These are phyloP conservation scores for Phytophthora sansomeana DNA, from an alignment of 352 stramenopile species.

Conservation along the genomic window DNA sequence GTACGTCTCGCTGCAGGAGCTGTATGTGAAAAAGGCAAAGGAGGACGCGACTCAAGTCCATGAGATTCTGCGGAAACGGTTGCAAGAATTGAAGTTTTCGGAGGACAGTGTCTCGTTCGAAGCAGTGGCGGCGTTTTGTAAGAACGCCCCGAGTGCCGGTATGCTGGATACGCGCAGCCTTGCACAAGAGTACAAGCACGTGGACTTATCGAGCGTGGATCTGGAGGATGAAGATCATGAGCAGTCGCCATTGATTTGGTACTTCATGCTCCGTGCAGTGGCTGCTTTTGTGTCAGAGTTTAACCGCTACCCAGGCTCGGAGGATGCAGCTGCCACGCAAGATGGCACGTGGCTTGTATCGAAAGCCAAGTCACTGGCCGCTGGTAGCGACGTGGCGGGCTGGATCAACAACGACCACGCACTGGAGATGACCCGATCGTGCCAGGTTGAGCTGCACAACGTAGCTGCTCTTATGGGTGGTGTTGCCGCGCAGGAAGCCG, in stretches of 20 bases:
- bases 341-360: conserved; percentile 73
- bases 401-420: conserved; percentile 83
- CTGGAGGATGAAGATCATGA: conserved; percentile 80
- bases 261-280: conserved; percentile 92
- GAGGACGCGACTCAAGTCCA: conserved; percentile 62
- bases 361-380: conserved; percentile 53
- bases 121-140: conserved; percentile 91
- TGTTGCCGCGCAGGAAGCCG: conserved; percentile 96
- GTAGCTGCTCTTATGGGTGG: conserved; percentile 96
- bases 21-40: conserved; percentile 94
- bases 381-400: conserved; percentile 39
- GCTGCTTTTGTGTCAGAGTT: conserved; percentile 56
- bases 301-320: conserved; percentile 84
- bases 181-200: conserved; percentile 80
- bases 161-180: conserved; percentile 85
- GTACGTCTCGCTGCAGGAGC: conserved; percentile 94
- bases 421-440: conserved; percentile 93
- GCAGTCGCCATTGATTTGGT: conserved; percentile 96
- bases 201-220: conserved; percentile 72
- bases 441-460: conserved; percentile 94
- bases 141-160: conserved; percentile 91
- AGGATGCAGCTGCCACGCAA: conserved; percentile 56
- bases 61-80: conserved; percentile 41
- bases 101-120: conserved; percentile 60
- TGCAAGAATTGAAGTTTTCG: conserved; percentile 38